Conservation (phyloP, 2,329 filamentous ascomycete species). For the Hypoxylon rubiginosum region DNA sequence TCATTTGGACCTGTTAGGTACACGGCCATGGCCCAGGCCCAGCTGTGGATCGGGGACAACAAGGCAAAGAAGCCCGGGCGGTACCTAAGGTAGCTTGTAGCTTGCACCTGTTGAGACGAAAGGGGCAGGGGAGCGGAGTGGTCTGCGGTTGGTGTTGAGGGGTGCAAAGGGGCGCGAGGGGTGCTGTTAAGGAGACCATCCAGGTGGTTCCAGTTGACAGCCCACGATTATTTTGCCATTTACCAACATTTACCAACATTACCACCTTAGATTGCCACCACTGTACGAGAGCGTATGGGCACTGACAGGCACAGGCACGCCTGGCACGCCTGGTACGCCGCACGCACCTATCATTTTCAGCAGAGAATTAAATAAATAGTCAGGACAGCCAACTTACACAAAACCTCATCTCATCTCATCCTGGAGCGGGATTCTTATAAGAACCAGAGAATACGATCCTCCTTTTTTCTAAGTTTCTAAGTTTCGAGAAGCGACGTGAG, state of each 20-base stretch:
- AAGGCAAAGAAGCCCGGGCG: background rate
- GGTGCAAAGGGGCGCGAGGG: background rate
- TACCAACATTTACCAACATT: conserved; percentile 15
- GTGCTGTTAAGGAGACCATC: background rate
- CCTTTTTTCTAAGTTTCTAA: background rate
- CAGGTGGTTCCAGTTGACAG: conserved; percentile 31
- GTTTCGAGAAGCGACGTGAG: background rate
- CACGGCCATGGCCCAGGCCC: background rate
- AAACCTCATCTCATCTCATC: conserved; percentile 25
- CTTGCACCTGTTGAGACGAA: background rate
- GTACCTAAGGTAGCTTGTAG: background rate
- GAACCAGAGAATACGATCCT: background rate
- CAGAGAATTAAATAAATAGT: conserved; percentile 28
- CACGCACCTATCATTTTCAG: conserved; percentile 2
- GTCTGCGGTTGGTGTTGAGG: background rate
- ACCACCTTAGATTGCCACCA: background rate
- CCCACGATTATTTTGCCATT: background rate
- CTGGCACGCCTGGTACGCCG: background rate
- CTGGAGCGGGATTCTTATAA: background rate
- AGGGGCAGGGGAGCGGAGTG: background rate
- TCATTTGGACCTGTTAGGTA: background rate
- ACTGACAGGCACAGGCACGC: too few species aligned
- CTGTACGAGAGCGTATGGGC: background rate
- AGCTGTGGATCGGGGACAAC: background rate
- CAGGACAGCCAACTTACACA: conserved; percentile 23